Evolutionary conservation across 2,329 filamentous ascomycete genomes (phyloP).

Genomic region (Paraphaeosphaeria minitans): DNA sequence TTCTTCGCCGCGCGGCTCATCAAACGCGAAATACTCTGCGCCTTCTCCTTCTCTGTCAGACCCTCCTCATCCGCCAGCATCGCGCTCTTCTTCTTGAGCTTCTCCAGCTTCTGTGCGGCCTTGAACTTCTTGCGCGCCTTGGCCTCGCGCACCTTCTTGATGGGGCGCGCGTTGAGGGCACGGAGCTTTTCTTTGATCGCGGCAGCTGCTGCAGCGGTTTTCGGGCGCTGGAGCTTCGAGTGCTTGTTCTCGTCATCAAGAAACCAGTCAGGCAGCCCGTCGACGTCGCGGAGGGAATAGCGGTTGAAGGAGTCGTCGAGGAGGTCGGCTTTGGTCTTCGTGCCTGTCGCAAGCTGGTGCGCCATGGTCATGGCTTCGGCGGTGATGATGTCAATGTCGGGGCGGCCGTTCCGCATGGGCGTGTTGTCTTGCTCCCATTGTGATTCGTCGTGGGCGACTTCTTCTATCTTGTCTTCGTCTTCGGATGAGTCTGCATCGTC

Average conservation of each 20-base stretch:
- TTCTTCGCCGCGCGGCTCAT: conserved; percentile 82
- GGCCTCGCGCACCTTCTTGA: conserved; percentile 98
- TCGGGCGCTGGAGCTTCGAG: conserved; percentile 84
- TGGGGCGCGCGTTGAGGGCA: conserved; percentile 90
- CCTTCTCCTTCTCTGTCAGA: conserved; percentile 96
- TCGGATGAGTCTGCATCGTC: conserved; percentile 46
- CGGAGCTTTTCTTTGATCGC: conserved; percentile 95
- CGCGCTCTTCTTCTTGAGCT: conserved; percentile 96
- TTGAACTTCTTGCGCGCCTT: conserved; percentile 97
- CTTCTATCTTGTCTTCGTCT: conserved; percentile 61
- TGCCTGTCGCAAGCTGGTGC: conserved; percentile 84
- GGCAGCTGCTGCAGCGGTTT: conserved; percentile 83
- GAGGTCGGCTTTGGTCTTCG: conserved; percentile 78
- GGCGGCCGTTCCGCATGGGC: conserved; percentile 65
- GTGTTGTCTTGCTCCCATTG: conserved; percentile 72
- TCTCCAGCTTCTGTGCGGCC: conserved; percentile 87
- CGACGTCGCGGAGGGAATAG: conserved; percentile 84
- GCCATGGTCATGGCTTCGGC: conserved; percentile 98
- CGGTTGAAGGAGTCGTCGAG: conserved; percentile 95
- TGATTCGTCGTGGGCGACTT: conserved; percentile 62
- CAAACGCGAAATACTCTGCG: conserved; percentile 78
- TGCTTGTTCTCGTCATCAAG: conserved; percentile 87
- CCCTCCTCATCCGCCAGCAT: conserved; percentile 86
- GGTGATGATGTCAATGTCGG: conserved; percentile 98
- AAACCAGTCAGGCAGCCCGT: conserved; percentile 97